Conservation (phyloP, 148 eudicot species). For the Rhododendron ovatum region DNA sequence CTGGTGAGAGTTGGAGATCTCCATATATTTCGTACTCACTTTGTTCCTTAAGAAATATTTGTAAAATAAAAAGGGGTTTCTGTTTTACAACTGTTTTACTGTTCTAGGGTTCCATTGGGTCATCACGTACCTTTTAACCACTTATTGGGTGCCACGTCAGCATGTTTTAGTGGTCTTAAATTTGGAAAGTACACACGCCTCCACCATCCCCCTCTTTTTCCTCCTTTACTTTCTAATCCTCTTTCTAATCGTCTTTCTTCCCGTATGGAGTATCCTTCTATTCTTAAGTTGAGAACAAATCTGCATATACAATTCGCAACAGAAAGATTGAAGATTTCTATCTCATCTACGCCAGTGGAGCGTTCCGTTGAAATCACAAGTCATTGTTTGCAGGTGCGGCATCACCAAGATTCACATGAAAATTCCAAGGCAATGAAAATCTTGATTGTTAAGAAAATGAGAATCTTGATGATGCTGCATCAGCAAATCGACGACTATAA, state of each 20-base stretch:
- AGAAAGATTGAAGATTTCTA: not conserved
- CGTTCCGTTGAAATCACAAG: not conserved
- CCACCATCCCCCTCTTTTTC: not conserved
- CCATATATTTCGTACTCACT: not conserved
- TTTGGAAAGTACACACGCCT: not conserved
- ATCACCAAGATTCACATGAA: slow-evolving; percentile 15
- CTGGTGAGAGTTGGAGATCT: not conserved
- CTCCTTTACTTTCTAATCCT: not conserved
- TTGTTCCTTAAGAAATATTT: not conserved
- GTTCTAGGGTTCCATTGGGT: slow-evolving; percentile 11
- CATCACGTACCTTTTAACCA: not conserved
- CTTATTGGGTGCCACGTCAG: not conserved
- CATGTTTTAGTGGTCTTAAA: not conserved
- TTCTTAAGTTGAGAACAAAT: not conserved
- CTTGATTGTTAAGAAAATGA: not conserved
- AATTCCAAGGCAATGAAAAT: not conserved
- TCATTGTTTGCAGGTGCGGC: slow-evolving; percentile 15
- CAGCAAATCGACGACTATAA: slow-evolving; percentile 9
- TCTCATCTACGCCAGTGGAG: not conserved
- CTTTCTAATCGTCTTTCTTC: not conserved
- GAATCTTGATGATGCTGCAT: slow-evolving; percentile 23
- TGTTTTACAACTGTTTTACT: not conserved
- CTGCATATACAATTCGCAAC: not conserved
- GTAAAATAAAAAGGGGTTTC: not conserved
- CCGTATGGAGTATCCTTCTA: not conserved